Evolutionary conservation across 225 moss, liverwort and hornwort species (phyloP).

Genomic region (Anthoceros angustus): DNA sequence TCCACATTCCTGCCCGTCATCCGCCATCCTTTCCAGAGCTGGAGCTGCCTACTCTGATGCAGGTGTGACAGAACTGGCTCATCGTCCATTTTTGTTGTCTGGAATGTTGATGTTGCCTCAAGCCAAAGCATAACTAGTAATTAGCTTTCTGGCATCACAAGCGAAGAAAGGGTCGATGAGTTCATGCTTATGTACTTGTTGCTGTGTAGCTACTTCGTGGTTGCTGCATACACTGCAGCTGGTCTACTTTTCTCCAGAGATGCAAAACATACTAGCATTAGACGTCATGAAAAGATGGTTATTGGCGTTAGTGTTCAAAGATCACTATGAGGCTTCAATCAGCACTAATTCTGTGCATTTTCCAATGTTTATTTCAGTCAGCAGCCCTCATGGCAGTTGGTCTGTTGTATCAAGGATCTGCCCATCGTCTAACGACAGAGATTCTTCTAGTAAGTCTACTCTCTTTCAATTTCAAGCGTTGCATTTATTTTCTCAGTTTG

Average conservation of each 20-base stretch:
- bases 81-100: neutral
- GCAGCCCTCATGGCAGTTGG: constrained; percentile 91
- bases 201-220: neutral
- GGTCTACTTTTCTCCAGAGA: too few species aligned
- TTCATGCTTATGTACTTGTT: neutral
- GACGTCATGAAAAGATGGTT: neutral
- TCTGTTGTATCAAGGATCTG: constrained; percentile 90
- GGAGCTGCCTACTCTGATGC: constrained; percentile 95
- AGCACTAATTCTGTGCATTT: neutral
- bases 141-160: too few species aligned
- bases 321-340: neutral
- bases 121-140: too few species aligned
- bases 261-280: neutral
- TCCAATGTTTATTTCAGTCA: constrained; percentile 21
- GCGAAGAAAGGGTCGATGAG: neutral
- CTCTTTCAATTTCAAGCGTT: neutral
- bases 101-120: neutral
- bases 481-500: neutral
- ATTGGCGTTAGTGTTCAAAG: neutral
- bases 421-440: constrained; percentile 89
- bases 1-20: constrained; percentile 89
- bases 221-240: neutral
- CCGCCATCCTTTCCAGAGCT: constrained; percentile 92
- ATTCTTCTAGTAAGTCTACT: constrained; percentile 47
- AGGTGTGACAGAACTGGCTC: constrained; percentile 7